Evolutionary conservation across 768 basidiomycete genomes (phyloP).

Genomic region (Collybia sordida): DNA sequence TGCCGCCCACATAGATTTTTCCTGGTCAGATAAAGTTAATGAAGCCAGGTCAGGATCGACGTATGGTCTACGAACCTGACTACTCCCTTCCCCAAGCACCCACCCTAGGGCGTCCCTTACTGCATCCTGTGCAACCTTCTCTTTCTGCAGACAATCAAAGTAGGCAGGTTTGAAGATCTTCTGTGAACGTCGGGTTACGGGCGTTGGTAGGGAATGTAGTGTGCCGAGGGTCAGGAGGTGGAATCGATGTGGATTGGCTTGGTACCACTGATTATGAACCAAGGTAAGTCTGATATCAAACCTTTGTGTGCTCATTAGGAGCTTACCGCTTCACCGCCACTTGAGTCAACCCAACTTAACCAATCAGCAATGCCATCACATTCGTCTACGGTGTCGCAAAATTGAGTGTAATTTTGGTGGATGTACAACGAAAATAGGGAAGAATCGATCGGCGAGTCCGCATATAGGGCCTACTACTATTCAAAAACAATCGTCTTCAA

Average conservation of each 20-base stretch:
- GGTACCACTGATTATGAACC: conserved; percentile 48
- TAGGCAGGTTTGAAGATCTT: conserved; percentile 86
- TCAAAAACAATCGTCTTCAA: neutral
- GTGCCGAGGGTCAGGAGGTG: conserved; percentile 80
- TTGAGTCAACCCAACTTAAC: conserved; percentile 75
- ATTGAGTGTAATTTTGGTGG: conserved; percentile 92
- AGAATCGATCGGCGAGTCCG: conserved; percentile 88
- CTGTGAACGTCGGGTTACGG: conserved; percentile 77
- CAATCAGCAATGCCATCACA: conserved; percentile 68
- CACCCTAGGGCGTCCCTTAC: conserved; percentile 58
- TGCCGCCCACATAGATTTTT: conserved; percentile 16
- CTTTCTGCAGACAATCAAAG: conserved; percentile 62
- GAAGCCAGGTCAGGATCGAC: too few species aligned
- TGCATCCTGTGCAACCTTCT: conserved; percentile 60
- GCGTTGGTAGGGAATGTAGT: conserved; percentile 84
- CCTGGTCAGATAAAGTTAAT: conserved; percentile 3
- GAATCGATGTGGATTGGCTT: conserved; percentile 82
- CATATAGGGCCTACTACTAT: conserved; percentile 60
- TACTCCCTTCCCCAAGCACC: conserved; percentile 39
- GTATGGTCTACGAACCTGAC: conserved; percentile 2
- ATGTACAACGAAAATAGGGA: conserved; percentile 87
- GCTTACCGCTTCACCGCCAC: conserved; percentile 61
- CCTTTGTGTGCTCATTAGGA: too few species aligned
- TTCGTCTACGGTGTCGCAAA: conserved; percentile 77
- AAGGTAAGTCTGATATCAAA: neutral